Base-by-base conservation (phyloP, 768 basidiomycete species). In the Leccinum boreale region DNA sequence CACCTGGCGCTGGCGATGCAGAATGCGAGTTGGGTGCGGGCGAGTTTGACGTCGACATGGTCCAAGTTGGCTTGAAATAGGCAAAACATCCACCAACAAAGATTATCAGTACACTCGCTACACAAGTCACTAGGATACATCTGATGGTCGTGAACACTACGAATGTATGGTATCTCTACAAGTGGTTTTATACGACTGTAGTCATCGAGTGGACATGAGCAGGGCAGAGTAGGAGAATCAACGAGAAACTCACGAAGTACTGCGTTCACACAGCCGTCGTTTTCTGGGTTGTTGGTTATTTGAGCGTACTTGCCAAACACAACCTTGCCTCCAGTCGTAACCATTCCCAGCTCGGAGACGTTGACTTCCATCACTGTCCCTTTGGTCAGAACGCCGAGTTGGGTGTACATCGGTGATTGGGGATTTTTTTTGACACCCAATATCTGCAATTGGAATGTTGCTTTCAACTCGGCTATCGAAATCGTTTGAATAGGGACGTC, bases 381-480 rank as follows among this genome's bases (percentile, higher is more conserved):
- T 74, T 98, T 98, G 4, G 97, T 98, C 77, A 99, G 83, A 36
- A 99, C 97, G 52, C 96, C 96, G 42, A 95, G 84, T 68, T 94
- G 92, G 0, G 94, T 94, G 69, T 94, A 95, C 90, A 95, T 95
- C 0, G 97, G 96, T 19, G 94, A 97, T 71, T 98, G 97, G 24
- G 97, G 97, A 69, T 99, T 99, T 80, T 98, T 98, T 82, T 99
- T 99, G 56, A 99, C 97, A 47, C 92, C 92, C 46, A 99, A 78
- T 62, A 99, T 98, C 64, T 96, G 94, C 5, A 99, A 81, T 73
- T 99, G 97, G 84, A 99, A 99, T 4, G 97, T 99, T 8, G 96
- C 97, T 75, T 96, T 98, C 49, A 98, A 78, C 70, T 98, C 96
- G 56, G 96, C 94, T 97, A 69, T 24, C 57, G 42, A 31, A 42